A percentile compares a stretch with the other conserved stretches of the same genome.
Conservation (phyloP, 2,329 filamentous ascomycete species). For the Penicillium sp. region DNA sequence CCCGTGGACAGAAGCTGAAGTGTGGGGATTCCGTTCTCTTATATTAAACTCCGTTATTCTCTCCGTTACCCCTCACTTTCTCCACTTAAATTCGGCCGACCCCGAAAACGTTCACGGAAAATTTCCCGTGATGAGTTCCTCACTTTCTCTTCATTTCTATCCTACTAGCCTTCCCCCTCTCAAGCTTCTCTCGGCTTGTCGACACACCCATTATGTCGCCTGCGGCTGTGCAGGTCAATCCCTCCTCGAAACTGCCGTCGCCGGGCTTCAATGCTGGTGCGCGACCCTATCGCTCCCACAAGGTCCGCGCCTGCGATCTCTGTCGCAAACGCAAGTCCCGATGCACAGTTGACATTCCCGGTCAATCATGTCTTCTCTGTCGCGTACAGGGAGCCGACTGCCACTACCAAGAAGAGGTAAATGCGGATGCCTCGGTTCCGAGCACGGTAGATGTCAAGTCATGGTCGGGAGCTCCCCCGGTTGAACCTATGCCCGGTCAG, state of each 20-base stretch:
- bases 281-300: conserved; percentile 57
- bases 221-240: conserved; percentile 26
- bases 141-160: conserved; percentile 5
- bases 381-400: conserved; percentile 54
- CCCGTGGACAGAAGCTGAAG: no score
- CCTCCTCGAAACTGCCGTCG: conserved; percentile 31
- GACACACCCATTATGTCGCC: conserved; percentile 30
- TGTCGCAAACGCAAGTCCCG: conserved; percentile 58
- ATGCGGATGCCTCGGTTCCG: conserved; percentile 22
- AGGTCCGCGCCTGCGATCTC: conserved; percentile 55
- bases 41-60: no score
- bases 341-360: conserved; percentile 53
- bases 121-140: conserved; percentile 11
- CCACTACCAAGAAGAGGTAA: conserved; percentile 46
- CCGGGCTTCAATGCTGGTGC: conserved; percentile 39
- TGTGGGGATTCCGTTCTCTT: no score
- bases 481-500: conserved; percentile 26
- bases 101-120: conserved; percentile 18
- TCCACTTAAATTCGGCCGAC: conserved; percentile 19
- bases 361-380: conserved; percentile 53
- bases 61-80: conserved; percentile 23
- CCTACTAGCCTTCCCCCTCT: no score
- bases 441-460: conserved; percentile 24
- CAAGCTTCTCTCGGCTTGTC: no score
- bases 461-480: conserved; percentile 25